Evolutionary conservation across 257 asterid genomes (phyloP).

Genomic region (Apocynum venetum): DNA sequence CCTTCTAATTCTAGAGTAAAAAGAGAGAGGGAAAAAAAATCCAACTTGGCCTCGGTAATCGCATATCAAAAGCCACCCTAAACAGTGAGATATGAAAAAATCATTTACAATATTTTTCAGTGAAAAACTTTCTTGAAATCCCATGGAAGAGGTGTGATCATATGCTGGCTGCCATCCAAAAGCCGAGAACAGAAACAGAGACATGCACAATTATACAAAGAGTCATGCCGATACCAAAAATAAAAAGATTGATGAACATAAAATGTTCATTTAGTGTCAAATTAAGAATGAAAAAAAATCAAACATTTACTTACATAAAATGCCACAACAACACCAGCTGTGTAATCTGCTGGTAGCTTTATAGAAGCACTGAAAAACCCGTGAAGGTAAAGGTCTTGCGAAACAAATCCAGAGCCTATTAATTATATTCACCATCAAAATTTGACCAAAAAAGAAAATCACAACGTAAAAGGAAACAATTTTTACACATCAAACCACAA

Average conservation of each 20-base stretch:
- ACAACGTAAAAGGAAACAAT: conserved; percentile 10
- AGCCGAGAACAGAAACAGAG: background rate
- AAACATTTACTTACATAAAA: conserved; percentile 63
- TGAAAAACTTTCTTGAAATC: background rate
- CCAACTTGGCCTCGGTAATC: background rate
- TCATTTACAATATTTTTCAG: background rate
- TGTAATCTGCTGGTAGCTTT: conserved; percentile 85
- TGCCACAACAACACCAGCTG: conserved; percentile 97
- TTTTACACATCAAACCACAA: background rate
- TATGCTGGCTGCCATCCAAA: background rate
- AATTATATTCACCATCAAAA: conserved; percentile 10
- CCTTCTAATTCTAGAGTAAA: background rate
- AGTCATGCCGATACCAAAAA: background rate
- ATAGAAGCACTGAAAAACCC: conserved; percentile 87
- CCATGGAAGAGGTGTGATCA: background rate
- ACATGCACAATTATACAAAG: background rate
- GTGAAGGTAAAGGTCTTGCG: conserved; percentile 79
- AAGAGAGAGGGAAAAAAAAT: background rate
- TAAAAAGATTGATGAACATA: background rate
- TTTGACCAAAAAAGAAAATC: background rate
- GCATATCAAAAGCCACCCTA: background rate
- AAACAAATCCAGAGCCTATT: conserved; percentile 84
- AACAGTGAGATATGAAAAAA: background rate
- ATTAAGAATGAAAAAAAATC: background rate
- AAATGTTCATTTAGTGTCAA: background rate